phyloP scores from a whole-genome alignment of 2,329 filamentous ascomycete genomes.

The Alternaria gansuensis region DNA sequence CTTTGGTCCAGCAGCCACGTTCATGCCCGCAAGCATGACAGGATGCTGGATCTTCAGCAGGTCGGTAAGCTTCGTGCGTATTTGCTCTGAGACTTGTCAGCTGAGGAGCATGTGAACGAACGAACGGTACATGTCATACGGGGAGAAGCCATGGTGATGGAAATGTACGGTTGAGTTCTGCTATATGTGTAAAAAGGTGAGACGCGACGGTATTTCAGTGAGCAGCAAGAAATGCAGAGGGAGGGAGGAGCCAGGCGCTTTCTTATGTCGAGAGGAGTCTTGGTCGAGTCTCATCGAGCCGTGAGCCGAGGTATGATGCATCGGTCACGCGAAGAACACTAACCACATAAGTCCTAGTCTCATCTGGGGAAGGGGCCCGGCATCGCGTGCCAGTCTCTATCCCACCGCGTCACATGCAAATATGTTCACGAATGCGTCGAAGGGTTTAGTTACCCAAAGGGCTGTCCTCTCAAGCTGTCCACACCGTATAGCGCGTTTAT shows the following conservation, averaged over 20 bases:
- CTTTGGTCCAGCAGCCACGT: constrained; percentile 95
- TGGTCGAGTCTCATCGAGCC: constrained; percentile 30
- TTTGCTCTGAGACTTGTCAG: constrained; percentile 69
- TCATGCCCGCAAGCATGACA: constrained; percentile 96
- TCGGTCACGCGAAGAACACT: constrained; percentile 25
- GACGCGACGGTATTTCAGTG: constrained; percentile 5
- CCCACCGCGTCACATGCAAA: constrained; percentile 33
- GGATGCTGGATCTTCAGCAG: constrained; percentile 98
- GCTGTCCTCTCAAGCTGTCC: not conserved
- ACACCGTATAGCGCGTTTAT: not conserved
- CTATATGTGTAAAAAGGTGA: not conserved
- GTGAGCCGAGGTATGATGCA: constrained; percentile 39
- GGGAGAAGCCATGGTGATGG: constrained; percentile 74
- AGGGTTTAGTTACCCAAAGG: constrained; percentile 8
- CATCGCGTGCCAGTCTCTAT: constrained; percentile 5
- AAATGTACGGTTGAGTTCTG: not conserved
- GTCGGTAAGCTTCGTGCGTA: constrained; percentile 92
- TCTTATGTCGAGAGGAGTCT: constrained; percentile 38
- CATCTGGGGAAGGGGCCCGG: constrained; percentile 24
- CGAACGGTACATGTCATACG: constrained; percentile 65
- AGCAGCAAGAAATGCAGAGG: constrained; percentile 6
- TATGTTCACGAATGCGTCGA: constrained; percentile 13
- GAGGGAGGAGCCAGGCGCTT: constrained; percentile 20
- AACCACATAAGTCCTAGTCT: constrained; percentile 18
- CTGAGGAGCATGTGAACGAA: constrained; percentile 32